Percentiles rank a stretch among this genome's conserved stretches.
Conservation (phyloP, 192 early-diverging fungal genomes). For the Cladochytrium replicatum region DNA sequence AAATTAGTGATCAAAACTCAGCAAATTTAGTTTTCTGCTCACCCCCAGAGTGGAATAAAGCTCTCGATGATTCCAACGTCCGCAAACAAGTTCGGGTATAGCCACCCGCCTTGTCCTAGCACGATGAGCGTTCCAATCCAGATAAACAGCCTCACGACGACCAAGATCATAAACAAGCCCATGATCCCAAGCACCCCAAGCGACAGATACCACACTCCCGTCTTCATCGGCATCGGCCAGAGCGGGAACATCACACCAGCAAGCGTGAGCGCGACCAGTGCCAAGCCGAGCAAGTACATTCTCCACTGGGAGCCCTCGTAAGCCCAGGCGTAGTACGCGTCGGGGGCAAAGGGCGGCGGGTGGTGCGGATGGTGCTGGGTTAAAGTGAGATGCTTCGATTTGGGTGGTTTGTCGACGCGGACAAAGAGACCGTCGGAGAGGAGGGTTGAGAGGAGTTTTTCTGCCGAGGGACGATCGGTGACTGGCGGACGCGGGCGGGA, state of each 20-base stretch:
- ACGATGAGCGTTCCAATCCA: conserved; percentile 64
- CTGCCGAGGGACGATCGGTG: conserved; percentile 46
- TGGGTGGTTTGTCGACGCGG: conserved; percentile 51
- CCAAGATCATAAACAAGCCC: conserved; percentile 81
- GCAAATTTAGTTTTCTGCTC: conserved; percentile 49
- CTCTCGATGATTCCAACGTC: conserved; percentile 90
- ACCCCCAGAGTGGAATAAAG: conserved; percentile 86
- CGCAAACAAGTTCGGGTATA: conserved; percentile 96
- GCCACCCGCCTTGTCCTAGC: conserved; percentile 79
- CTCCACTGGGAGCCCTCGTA: conserved; percentile 83
- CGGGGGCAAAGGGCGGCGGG: conserved; percentile 59
- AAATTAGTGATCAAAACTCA: conserved; percentile 5
- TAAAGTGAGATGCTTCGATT: conserved; percentile 22
- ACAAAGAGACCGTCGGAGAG: conserved; percentile 65
- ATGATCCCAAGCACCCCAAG: conserved; percentile 71
- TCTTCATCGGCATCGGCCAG: conserved; percentile 75
- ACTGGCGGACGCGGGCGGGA: conserved; percentile 37
- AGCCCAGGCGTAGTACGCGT: conserved; percentile 85
- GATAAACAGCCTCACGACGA: conserved; percentile 76
- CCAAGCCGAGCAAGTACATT: conserved; percentile 66
- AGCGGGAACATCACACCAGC: conserved; percentile 96
- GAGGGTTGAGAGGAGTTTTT: conserved; percentile 54
- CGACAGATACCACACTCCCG: conserved; percentile 84
- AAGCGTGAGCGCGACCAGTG: conserved; percentile 67
- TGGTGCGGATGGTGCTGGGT: conserved; percentile 19